Conservation (phyloP, 108 stramenopile species). For the Cyclostephanos tholiformis region DNA sequence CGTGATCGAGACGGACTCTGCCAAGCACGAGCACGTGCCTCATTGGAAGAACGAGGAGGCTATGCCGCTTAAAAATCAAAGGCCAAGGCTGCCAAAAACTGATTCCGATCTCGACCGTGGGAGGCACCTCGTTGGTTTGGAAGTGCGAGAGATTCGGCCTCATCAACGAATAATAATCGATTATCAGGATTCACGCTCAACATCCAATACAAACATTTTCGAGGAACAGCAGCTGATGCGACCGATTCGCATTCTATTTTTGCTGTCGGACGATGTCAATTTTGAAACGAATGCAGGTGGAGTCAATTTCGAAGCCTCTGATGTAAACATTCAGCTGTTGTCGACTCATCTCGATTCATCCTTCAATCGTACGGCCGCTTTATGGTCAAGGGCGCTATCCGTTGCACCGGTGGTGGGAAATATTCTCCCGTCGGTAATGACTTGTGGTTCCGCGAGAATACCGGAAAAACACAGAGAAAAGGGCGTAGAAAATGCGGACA, state of each 20-base stretch:
- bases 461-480: conserved; percentile 31
- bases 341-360: conserved; percentile 22
- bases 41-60: conserved; percentile 4
- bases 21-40: conserved; percentile 6
- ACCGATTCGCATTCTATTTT: conserved; percentile 36
- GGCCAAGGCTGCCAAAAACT: conserved; percentile 13
- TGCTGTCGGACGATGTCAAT: conserved; percentile 18
- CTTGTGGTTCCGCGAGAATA: conserved; percentile 35
- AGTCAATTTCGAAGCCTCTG: neutral
- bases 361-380: conserved; percentile 19
- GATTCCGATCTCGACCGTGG: conserved; percentile 43
- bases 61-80: conserved; percentile 2
- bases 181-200: conserved; percentile 22
- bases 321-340: conserved; percentile 4
- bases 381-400: conserved; percentile 31
- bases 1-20: neutral
- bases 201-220: neutral
- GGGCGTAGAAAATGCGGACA: conserved; percentile 43
- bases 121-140: conserved; percentile 41
- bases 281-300: neutral
- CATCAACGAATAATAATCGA: conserved; percentile 48
- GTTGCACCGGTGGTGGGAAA: conserved; percentile 26
- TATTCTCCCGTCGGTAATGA: conserved; percentile 35
- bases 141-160: conserved; percentile 35
- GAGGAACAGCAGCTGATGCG: conserved; percentile 12